Evolutionary conservation across 2,329 filamentous ascomycete species (phyloP), one percentile per base, ranked within the genome.

Genomic region (Alternaria solani): DNA sequence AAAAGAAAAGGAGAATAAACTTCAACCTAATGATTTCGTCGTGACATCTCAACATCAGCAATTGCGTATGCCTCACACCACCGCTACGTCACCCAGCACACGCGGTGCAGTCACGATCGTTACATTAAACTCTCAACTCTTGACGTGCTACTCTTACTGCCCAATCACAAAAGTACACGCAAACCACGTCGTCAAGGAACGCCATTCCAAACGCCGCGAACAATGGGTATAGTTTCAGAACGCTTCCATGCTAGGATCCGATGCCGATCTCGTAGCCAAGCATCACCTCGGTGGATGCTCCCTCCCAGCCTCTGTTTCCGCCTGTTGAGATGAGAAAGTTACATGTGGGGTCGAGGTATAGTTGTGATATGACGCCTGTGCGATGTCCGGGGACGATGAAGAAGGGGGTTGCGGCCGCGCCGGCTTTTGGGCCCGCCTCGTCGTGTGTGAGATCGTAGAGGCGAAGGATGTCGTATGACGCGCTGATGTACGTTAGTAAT

Each of bases 301-400:
- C 95, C 77, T 98, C 95, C 95, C 95, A 99, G 1, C 95, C 95
- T 63, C 95, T 83, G 63, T 95, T 98, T 0, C 95, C 95, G 5
- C 92, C 94, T 0, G 93, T 92, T 2, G 92, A 94, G 34, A 99
- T 86, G 90, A 99, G 94, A 75, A 94, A 98, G 18, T 89, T 86
- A 75, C 92, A 94, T 0, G 92, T 91, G 5, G 91, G 91, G 76
- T 99, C 95, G 47, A 97, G 84, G 72, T 94, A 95, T 9, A 98
- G 81, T 61, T 91, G 89, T 0, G 91, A 92, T 42, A 97, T 94
- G 42, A 96, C 92, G 44, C 94, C 94, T 0, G 94, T 94, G 16
- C 93, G 84, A 73, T 91, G 95, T 0, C 95, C 95, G 0, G 95
- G 95, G 25, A 99, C 90, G 67, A 99, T 97, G n/a, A 97, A 85